Evolutionary conservation across 2,329 filamentous ascomycete genomes (phyloP), one percentile per base, ranked within the genome.

Genomic region (Mycosphaerella sp.): DNA sequence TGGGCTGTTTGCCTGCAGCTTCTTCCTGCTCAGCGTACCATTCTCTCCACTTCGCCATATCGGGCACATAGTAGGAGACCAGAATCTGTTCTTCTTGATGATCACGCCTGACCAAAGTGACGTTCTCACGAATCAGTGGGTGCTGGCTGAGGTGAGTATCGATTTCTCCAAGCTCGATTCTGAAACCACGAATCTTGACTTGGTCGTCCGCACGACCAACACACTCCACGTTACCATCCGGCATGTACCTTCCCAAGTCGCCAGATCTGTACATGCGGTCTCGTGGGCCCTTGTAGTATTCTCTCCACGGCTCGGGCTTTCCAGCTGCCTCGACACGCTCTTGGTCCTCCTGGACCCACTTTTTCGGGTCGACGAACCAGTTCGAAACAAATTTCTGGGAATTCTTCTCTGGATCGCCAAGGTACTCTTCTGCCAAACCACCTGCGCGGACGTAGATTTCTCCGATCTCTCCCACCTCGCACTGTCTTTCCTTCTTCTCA

Each of bases 151-250:
- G 73, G 67, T 95, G 85, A 37, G 78, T 86, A 68, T 97, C 90
- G 59, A 97, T 96, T 60, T 97, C 93, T 57, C 85, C 86, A 41
- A 97, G 82, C 71, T 98, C 93, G 60, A 98, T 95, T 55, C 91
- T 80, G 77, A 96, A 97, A 1, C 91, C 91, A 54, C 93, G 85
- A 59, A 97, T 91, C 75, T 97, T 98, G 73, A 96, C 87, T 67
- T 97, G 91, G 59, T 85, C 80, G 64, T 97, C 91, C 18, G 82
- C 83, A 52, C 93, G 79, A 17, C 91, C 91, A 8, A 86, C 84
- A 64, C 83, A 87, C 63, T 86, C 85, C 9, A 89, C 85, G 58
- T 85, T 83, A 32, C 87, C 88, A 40, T 81, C 77, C 2, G 78
- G 75, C 45, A 81, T 80, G 64, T 87, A 90, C 51, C 82, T 75